Evolutionary conservation across 2,329 filamentous ascomycete genomes (phyloP), one percentile per base, ranked within the genome.

Genomic region (Aspergillus clavatus): DNA sequence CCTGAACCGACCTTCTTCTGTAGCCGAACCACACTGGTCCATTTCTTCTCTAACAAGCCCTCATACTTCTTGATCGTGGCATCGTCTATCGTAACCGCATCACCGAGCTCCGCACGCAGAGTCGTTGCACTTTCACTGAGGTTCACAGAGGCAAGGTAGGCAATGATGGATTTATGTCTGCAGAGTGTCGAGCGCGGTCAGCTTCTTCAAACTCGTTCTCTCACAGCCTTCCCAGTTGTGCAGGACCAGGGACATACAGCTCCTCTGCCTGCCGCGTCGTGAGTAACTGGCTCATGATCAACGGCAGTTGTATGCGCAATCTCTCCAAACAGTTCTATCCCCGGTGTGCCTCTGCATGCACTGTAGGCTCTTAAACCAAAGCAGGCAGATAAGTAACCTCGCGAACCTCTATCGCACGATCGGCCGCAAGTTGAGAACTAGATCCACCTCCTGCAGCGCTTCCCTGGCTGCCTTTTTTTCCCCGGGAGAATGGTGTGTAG

Each of bases 41-140:
- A 96, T 75, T 96, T 97, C 79, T 94, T 95, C 77, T 96, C 90
- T 53, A 97, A 71, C 21, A 96, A 70, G 3, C 86, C 86, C 69
- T 95, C 89, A 72, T 96, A 96, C 69, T 94, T 95, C 74, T 95
- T 95, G 42, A 83, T 79, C 8, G 87, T 94, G 12, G 80, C 78
- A 52, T 85, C 75, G 63, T 95, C 87, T 60, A 93, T 90, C 38
- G 72, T 71, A 44, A 80, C 71, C 28, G 72, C 73, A 53, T 86
- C 79, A 40, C 81, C 77, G 5, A 95, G 77, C 67, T 96, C 89
- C 57, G 85, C 77, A 47, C 88, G 80, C 45, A 96, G 74, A 12
- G 83, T 79, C 26, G 81, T 73, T 18, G 86, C 85, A 46, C 80
- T 83, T 45, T 81, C 80, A 16, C 81, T 71, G 28, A 93, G 80